Evolutionary conservation across 2,329 filamentous ascomycete species (phyloP).

Genomic region (Cercospora brassicicola): DNA sequence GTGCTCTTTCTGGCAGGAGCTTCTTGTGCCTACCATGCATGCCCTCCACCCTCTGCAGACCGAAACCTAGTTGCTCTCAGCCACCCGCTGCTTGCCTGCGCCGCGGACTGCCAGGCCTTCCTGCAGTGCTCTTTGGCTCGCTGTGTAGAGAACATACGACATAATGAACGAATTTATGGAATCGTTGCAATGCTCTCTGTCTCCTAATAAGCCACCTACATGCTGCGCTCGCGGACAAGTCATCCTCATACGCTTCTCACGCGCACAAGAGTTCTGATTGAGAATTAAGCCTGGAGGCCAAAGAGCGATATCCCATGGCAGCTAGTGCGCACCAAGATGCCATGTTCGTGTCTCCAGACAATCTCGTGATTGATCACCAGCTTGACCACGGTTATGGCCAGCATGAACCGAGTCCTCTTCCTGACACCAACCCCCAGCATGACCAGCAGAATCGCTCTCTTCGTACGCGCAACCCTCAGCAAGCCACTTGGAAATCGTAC

Average conservation of each 20-base stretch:
- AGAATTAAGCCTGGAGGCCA: not conserved
- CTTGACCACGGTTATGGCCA: constrained; percentile 11
- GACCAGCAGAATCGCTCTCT: not conserved
- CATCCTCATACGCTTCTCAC: not conserved
- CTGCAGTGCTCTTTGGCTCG: constrained; percentile 14
- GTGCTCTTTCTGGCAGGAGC: not conserved
- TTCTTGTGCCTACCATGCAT: not conserved
- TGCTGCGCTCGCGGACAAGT: not conserved
- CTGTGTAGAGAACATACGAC: constrained; percentile 1
- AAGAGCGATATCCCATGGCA: not conserved
- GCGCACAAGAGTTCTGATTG: not conserved
- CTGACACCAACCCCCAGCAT: constrained; percentile 9
- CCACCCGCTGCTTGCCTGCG: constrained; percentile 9
- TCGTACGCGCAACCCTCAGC: not conserved
- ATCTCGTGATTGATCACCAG: constrained; percentile 24
- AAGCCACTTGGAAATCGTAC: not conserved
- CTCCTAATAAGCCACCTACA: not conserved
- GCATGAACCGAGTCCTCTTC: constrained; percentile 8
- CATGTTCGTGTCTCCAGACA: constrained; percentile 25
- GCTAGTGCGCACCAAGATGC: constrained; percentile 11
- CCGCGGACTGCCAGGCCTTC: constrained; percentile 14
- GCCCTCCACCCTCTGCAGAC: constrained; percentile 1
- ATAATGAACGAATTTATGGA: constrained; percentile 18
- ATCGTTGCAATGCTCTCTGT: not conserved
- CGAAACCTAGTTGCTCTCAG: constrained; percentile 12